A percentile compares a stretch with the other conserved stretches of the same genome.
Evolutionary conservation across 78 protist genomes (phyloP).

Genomic region (Neovahlkampfia damariscottae): DNA sequence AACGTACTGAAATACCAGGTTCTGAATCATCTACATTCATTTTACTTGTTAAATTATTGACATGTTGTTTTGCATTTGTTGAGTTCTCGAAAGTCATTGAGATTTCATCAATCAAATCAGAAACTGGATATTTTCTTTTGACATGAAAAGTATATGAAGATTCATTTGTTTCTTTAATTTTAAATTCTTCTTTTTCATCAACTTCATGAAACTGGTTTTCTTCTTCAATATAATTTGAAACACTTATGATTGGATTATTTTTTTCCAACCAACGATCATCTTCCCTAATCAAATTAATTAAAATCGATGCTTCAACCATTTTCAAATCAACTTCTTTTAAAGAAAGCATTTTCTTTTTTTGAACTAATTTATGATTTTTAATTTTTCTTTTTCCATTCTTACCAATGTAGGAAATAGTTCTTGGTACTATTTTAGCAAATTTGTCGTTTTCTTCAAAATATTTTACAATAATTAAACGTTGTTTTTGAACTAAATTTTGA

Average conservation of each 20-base stretch:
- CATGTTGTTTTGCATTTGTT: neutral
- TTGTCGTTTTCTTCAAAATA: neutral
- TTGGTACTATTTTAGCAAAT: neutral
- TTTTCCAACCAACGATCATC: neutral
- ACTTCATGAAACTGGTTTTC: neutral
- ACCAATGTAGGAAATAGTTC: neutral
- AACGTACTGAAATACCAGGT: too few species aligned
- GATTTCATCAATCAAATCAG: neutral
- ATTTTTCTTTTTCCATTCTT: neutral
- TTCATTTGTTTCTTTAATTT: neutral
- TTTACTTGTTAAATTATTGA: neutral
- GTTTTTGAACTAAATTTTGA: too few species aligned
- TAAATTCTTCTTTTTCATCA: neutral
- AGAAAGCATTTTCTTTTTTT: too few species aligned
- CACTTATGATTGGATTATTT: neutral
- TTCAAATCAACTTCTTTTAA: neutral
- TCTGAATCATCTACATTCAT: too few species aligned
- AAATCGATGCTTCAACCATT: neutral
- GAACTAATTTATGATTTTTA: neutral
- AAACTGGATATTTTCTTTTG: neutral
- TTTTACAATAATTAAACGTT: neutral
- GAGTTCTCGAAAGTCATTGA: too few species aligned
- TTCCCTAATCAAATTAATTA: neutral
- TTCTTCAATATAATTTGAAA: neutral
- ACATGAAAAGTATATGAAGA: neutral